Evolutionary conservation across 1,139 yeast species (phyloP).

Genomic region (Geotrichum cucujoidarum): DNA sequence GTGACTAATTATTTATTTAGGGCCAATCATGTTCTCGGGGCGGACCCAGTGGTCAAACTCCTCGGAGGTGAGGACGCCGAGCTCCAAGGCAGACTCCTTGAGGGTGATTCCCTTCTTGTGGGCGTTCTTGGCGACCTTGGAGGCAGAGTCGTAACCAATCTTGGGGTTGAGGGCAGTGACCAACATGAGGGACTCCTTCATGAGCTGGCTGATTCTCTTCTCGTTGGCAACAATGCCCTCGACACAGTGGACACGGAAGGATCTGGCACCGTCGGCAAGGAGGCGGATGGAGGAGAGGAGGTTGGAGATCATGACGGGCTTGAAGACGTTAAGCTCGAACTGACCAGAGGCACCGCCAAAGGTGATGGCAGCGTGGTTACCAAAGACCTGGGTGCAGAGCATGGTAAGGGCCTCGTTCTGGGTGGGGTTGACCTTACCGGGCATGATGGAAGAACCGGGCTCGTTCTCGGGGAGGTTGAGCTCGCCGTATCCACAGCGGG

Average conservation of each 20-base stretch:
- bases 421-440: conserved; percentile 98
- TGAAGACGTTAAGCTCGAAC: conserved; percentile 95
- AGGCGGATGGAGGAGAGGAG: conserved; percentile 81
- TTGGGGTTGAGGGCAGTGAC: conserved; percentile 98
- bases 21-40: conserved; percentile 98
- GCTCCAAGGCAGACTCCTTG: conserved; percentile 89
- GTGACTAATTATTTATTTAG: conserved; percentile 37
- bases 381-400: conserved; percentile 97
- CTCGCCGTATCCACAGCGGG: conserved; percentile 98
- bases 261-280: conserved; percentile 80
- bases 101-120: conserved; percentile 96
- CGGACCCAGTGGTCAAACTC: conserved; percentile 96
- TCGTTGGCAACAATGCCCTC: conserved; percentile 89
- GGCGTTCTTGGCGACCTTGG: conserved; percentile 97
- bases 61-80: conserved; percentile 72
- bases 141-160: conserved; percentile 96
- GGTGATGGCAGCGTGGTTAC: conserved; percentile 91
- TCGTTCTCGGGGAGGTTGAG: conserved; percentile 93
- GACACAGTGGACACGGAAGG: conserved; percentile 91
- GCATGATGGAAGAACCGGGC: conserved; percentile 99
- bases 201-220: conserved; percentile 76
- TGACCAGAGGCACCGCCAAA: conserved; percentile 98
- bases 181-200: conserved; percentile 94
- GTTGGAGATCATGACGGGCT: conserved; percentile 92
- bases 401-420: conserved; percentile 98